Evolutionary conservation across 805 yeast genomes (phyloP), one percentile per base, ranked within the genome.

Genomic region (Naumovozyma baii): DNA sequence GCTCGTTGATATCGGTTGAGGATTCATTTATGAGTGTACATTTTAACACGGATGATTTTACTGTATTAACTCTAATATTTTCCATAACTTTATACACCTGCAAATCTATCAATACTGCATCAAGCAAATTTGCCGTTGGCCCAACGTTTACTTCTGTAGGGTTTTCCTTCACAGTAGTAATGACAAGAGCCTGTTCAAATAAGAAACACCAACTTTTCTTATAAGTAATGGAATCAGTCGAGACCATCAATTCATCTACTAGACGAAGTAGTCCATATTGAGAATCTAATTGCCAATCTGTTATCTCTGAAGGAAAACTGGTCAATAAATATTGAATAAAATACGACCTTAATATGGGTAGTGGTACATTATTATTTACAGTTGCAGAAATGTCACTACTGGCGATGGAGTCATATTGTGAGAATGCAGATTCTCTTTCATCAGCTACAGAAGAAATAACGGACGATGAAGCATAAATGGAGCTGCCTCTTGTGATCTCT

Each of bases 251-350:
- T 10, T 35, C 45, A 45, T 67, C 70, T 9, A 64, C 63, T 9
- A 66, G 37, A 38, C 70, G 50, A 33, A 67, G 40, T 4, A 55
- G 38, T 0, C 72, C 72, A 42, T 52, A 59, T 28, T 47, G 39
- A 3, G 55, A 45, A 37, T 64, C 67, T 16, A 63, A 38, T 16
- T 51, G 47, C 42, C 55, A 48, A 22, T 52, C 60, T 1, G 40
- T 33, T 10, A 64, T 32, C 1, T 39, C 15, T 1, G 40, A 25
- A 2, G 51, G 40, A 36, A 52, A 54, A 17, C 46, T 48, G 9
- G 39, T 42, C 13, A 51, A 34, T 15, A 59, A 39, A 3, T 45
- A 18, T 17, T 54, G 55, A n/a, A 51, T 45, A 31, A 51, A 52
- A 37, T 41, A 48, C 3, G 58, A 47, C 33, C 63, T 46, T 17